Evolutionary conservation across 371 early-diverging fungal species (phyloP).

Genomic region (Mucor saturninus): DNA sequence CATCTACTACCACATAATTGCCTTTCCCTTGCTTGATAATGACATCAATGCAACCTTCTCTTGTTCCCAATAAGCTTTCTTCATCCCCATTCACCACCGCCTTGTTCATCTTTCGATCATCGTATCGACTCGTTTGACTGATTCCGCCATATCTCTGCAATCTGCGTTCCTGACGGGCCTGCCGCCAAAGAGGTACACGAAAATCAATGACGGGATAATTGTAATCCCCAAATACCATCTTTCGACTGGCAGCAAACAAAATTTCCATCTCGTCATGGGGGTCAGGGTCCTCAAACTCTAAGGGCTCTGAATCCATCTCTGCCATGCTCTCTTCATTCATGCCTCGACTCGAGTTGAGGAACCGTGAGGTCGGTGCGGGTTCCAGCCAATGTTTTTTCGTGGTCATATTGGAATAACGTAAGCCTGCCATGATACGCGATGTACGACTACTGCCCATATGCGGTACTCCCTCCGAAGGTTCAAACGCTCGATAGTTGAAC

Average conservation of each 20-base stretch:
- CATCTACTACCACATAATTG: slow-evolving; percentile 48
- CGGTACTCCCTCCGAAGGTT: slow-evolving; percentile 73
- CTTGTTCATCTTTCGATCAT: slow-evolving; percentile 5
- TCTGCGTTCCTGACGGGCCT: slow-evolving; percentile 26
- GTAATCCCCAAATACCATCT: slow-evolving; percentile 58
- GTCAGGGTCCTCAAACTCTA: slow-evolving; percentile 51
- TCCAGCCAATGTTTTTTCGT: slow-evolving; percentile 79
- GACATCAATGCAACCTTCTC: slow-evolving; percentile 56
- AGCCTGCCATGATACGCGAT: slow-evolving; percentile 75
- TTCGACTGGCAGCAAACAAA: slow-evolving; percentile 43
- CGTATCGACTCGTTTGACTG: not conserved
- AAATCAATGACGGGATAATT: slow-evolving; percentile 61
- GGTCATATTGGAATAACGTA: slow-evolving; percentile 79
- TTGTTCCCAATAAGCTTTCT: slow-evolving; percentile 15
- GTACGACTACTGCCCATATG: slow-evolving; percentile 62
- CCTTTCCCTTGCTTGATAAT: slow-evolving; percentile 53
- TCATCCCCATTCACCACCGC: not conserved
- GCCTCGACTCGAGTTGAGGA: slow-evolving; percentile 37
- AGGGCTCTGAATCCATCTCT: slow-evolving; percentile 29
- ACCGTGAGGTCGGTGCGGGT: slow-evolving; percentile 51
- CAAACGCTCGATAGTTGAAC: slow-evolving; percentile 84
- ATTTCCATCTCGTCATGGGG: slow-evolving; percentile 47
- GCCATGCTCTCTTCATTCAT: slow-evolving; percentile 40
- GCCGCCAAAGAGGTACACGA: slow-evolving; percentile 50
- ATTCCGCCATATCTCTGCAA: slow-evolving; percentile 14